These are phyloP conservation scores for Pyrus bretschneideri DNA, from an alignment of 306 rosid species.

Conservation along the genomic window DNA sequence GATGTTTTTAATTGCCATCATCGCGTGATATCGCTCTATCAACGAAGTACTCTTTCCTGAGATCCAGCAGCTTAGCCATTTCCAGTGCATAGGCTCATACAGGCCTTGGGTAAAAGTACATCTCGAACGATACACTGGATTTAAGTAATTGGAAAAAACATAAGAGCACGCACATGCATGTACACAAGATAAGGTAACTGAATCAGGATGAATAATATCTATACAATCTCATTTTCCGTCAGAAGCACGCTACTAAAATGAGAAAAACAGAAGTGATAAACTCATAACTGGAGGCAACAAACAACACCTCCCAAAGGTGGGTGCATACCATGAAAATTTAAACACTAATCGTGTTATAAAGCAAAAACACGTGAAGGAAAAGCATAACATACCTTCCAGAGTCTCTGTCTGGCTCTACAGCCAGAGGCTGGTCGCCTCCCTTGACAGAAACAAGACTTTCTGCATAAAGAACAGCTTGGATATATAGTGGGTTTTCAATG, in stretches of 20 bases:
- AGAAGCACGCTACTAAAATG: neutral
- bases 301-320: neutral
- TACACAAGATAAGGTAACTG: neutral
- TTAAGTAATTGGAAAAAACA: neutral
- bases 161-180: neutral
- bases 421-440: neutral
- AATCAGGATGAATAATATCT: neutral
- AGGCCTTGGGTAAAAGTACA: conserved; percentile 92
- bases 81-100: conserved; percentile 76
- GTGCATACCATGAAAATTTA: neutral
- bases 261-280: neutral
- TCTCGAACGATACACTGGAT: conserved; percentile 53
- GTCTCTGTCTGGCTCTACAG: conserved; percentile 43
- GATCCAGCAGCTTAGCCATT: conserved; percentile 92
- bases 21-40: conserved; percentile 68
- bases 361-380: conserved; percentile 3
- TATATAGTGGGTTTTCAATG: neutral
- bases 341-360: neutral
- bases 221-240: neutral
- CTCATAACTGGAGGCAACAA: neutral
- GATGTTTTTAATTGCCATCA: conserved; percentile 81
- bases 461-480: neutral
- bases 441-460: neutral
- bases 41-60: conserved; percentile 50
- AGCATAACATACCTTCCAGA: conserved; percentile 41